These are phyloP conservation scores for Crithidia sp. DNA, from an alignment of 208 protist genomes.

Conservation along the genomic window DNA sequence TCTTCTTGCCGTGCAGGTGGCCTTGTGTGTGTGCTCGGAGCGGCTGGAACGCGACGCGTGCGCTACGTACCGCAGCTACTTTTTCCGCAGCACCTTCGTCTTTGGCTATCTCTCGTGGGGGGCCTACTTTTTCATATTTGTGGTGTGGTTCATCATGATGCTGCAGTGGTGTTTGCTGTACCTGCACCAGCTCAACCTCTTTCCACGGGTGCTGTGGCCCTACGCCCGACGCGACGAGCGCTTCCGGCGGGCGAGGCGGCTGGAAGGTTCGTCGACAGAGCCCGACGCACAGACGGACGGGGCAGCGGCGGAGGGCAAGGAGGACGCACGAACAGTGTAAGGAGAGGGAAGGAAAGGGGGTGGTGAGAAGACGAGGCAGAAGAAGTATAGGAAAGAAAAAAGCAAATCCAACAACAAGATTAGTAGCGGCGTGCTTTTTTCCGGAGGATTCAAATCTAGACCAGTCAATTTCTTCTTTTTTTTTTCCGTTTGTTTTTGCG, in stretches of 20 bases:
- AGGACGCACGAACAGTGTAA: background rate
- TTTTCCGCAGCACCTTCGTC: slow-evolving; percentile 31
- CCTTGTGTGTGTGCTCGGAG: slow-evolving; percentile 34
- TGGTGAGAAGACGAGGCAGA: background rate
- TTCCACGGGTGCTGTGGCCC: slow-evolving; percentile 33
- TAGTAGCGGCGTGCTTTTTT: no score
- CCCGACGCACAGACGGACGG: background rate
- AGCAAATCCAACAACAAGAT: no score
- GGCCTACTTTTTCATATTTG: slow-evolving; percentile 34
- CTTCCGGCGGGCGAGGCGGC: background rate
- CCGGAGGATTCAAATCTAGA: no score
- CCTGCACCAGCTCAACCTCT: slow-evolving; percentile 24
- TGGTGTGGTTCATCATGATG: slow-evolving; percentile 52
- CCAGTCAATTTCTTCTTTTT: background rate
- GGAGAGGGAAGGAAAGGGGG: background rate
- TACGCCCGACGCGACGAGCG: slow-evolving; percentile 9
- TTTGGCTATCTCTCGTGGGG: slow-evolving; percentile 55
- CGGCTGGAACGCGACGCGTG: slow-evolving; percentile 1
- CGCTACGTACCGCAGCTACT: background rate
- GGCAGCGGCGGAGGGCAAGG: background rate
- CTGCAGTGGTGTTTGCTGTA: slow-evolving; percentile 26
- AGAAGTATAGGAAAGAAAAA: no score
- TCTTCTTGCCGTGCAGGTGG: slow-evolving; percentile 39
- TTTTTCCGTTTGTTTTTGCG: slow-evolving; percentile 2
- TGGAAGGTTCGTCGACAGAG: background rate